phyloP scores from a whole-genome alignment of 2,329 filamentous ascomycete genomes.

The Sporothrix schenckii region DNA sequence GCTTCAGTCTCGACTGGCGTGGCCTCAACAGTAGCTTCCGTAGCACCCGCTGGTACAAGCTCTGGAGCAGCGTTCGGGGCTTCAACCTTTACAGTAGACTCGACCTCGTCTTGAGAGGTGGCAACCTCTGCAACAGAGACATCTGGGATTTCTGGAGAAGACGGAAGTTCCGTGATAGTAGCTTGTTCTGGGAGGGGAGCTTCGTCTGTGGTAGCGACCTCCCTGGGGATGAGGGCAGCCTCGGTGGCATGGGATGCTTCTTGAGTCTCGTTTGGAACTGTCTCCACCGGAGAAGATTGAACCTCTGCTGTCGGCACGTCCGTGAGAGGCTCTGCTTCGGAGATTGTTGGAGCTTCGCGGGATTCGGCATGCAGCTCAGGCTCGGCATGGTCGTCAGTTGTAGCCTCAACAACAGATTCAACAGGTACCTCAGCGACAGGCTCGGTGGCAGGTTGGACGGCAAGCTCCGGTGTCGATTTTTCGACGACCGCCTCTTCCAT shows the following conservation, averaged over 20 bases:
- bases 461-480: too few species aligned
- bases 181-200: not conserved
- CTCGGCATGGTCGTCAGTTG: not conserved
- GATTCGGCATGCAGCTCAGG: not conserved
- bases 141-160: not conserved
- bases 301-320: not conserved
- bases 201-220: not conserved
- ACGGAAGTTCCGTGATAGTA: too few species aligned
- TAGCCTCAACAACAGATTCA: not conserved
- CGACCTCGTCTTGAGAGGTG: not conserved
- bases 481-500: not conserved
- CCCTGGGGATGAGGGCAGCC: not conserved
- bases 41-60: not conserved
- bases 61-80: not conserved
- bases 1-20: not conserved
- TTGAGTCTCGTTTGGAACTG: not conserved
- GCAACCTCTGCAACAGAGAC: not conserved
- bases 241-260: not conserved
- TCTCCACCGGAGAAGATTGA: not conserved
- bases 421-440: not conserved
- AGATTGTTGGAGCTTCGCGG: not conserved
- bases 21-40: not conserved
- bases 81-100: not conserved
- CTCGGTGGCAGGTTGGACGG: not conserved
- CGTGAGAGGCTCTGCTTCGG: not conserved